Conservation (phyloP, 202 grass and related monocot genomes). For the Elaeis oleifera region DNA sequence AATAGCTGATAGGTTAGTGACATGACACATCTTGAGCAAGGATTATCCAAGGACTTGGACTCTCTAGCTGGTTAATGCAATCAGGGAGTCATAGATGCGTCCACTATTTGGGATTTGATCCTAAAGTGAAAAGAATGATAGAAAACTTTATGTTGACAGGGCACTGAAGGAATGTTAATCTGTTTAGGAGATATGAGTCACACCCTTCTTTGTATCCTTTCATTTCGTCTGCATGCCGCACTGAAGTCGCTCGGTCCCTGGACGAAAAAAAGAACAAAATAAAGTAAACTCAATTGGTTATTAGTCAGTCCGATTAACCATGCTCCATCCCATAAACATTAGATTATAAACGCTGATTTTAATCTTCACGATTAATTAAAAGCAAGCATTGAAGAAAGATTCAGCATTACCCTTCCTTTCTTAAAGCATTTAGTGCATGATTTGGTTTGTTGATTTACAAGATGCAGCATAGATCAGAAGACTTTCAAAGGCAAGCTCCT, state of each 20-base stretch:
- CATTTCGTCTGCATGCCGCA: not conserved
- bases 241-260: not conserved
- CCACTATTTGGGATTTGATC: not conserved
- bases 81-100: too few relatives aligned
- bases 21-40: too few relatives aligned
- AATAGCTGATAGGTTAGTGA: too few relatives aligned
- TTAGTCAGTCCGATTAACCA: not conserved
- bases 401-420: constrained; percentile 3
- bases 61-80: too few relatives aligned
- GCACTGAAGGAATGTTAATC: not conserved
- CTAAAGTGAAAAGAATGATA: not conserved
- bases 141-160: not conserved
- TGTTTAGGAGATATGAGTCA: not conserved
- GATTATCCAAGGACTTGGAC: too few relatives aligned
- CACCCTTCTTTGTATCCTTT: not conserved
- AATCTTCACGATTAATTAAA: not conserved
- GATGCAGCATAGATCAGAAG: not conserved
- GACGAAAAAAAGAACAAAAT: too few relatives aligned
- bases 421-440: constrained; percentile 7
- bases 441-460: not conserved
- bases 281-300: not conserved
- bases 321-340: not conserved
- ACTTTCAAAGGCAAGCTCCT: not conserved
- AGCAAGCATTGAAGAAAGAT: not conserved
- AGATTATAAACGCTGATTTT: not conserved